Base-by-base conservation (phyloP, 2,329 filamentous ascomycete species). In the Passalora sequoiae region DNA sequence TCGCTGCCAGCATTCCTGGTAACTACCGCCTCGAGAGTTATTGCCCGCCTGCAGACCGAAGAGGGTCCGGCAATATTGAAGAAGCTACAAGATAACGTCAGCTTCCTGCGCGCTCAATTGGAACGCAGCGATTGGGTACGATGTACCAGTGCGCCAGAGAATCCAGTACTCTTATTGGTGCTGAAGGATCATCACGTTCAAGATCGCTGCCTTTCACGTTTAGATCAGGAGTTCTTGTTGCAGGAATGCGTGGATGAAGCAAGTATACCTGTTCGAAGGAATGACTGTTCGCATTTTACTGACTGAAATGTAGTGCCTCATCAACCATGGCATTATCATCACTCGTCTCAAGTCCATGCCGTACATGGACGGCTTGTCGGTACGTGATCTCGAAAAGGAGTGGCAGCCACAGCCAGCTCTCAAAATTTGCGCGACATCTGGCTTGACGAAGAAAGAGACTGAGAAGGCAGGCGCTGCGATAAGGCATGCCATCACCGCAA, bases 171-270 rank as follows among this genome's bases (percentile, higher is more conserved):
- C 74, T 69, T 96, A 2, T 71, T 96, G 40, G 78, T 81, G 2
- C 70, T 97, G 43, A 96, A 95, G 71, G 77, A 81, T 0, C 86
- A 95, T 43, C 80, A 94, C 24, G 73, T 95, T 28, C 74, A 78
- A 38, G 75, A 80, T 1, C 81, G 84, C 60, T 78, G 78, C 37
- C 69, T 94, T 44, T 78, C 72, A 15, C 30, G 5, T 64, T 78
- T 4, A 24, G 91, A 96, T 50, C 88, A 97, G 67, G 87, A 95
- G 59, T 77, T 80, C 44, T 66, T 97, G 17, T 68, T 97, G 47
- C 82, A 94, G 60, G 92, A 97, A 57, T 83, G 86, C 51, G 87
- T 94, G 16, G 92, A 98, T 48, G 92, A 98, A n/a, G n/a, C n/a
- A n/a, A n/a, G n/a, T n/a, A n/a, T n/a, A n/a, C n/a, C n/a, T n/a